These are phyloP conservation scores for Liquidambar formosana DNA, from an alignment of 164 flowering plant genomes.

Conservation along the genomic window DNA sequence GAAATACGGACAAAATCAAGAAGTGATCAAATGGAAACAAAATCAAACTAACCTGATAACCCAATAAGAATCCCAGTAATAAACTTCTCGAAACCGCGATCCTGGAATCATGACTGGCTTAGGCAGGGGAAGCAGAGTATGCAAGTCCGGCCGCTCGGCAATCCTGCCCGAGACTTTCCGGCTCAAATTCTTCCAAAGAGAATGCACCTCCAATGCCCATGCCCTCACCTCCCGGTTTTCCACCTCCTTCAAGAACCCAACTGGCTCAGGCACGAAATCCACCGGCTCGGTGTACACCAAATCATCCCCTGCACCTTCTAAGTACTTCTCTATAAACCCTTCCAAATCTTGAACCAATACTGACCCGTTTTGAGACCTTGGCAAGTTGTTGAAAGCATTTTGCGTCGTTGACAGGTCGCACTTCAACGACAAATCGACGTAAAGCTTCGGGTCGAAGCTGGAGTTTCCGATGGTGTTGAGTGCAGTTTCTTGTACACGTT, in stretches of 20 bases:
- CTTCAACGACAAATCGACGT: constrained; percentile 72
- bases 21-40: not conserved
- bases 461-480: constrained; percentile 44
- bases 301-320: constrained; percentile 70
- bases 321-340: constrained; percentile 41
- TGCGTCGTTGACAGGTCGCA: constrained; percentile 35
- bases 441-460: constrained; percentile 74
- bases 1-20: no score
- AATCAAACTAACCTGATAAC: constrained; percentile 60
- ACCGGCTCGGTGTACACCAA: constrained; percentile 49
- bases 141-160: constrained; percentile 42
- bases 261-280: constrained; percentile 65
- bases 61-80: constrained; percentile 99
- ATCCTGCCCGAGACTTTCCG: constrained; percentile 57
- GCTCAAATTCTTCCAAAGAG: constrained; percentile 84
- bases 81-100: constrained; percentile 84
- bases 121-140: constrained; percentile 78
- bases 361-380: constrained; percentile 36
- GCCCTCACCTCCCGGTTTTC: constrained; percentile 47
- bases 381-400: constrained; percentile 49
- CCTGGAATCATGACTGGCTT: constrained; percentile 66
- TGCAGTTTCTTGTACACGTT: constrained; percentile 60
- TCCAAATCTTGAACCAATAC: constrained; percentile 37
- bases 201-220: constrained; percentile 88
- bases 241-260: constrained; percentile 69